These are phyloP conservation scores for Backusella morwellensis DNA, from an alignment of 192 early-diverging fungal species.

Conservation along the genomic window DNA sequence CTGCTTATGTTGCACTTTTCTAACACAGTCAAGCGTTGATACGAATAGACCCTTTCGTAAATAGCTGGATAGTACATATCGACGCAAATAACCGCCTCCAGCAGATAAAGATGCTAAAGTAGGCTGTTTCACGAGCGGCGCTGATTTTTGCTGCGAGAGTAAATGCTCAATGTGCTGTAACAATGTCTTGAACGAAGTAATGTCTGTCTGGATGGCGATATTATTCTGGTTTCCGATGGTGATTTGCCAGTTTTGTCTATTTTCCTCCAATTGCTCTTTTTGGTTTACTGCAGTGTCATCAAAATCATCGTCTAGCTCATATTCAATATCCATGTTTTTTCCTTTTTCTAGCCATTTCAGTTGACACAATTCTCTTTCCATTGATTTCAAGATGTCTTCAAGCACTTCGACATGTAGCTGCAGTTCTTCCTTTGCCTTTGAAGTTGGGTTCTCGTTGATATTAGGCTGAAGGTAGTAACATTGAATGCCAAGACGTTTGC, in stretches of 20 bases:
- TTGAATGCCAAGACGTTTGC: slow-evolving; percentile 12
- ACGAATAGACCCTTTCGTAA: not conserved
- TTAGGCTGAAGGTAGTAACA: slow-evolving; percentile 6
- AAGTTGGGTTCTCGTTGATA: not conserved
- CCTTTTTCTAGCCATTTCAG: not conserved
- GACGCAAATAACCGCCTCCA: not conserved
- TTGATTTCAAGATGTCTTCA: slow-evolving; percentile 2
- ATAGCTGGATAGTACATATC: not conserved
- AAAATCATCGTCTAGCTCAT: slow-evolving; percentile 6
- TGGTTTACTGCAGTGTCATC: not conserved
- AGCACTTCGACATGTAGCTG: not conserved
- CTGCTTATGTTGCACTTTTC: not conserved
- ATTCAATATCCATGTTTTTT: not conserved
- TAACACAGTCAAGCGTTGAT: not conserved
- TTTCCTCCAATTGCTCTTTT: not conserved
- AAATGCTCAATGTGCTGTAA: not conserved
- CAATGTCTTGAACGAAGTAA: not conserved
- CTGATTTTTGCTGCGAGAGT: not conserved
- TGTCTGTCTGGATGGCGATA: not conserved
- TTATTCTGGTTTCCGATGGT: not conserved
- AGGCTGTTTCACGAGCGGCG: not conserved
- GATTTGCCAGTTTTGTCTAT: not conserved
- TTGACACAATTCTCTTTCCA: slow-evolving; percentile 14
- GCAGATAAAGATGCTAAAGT: not conserved
- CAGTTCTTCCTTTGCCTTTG: not conserved